Conservation (phyloP, 1,284 basidiomycete species). For the Taiwanofungus camphoratus region DNA sequence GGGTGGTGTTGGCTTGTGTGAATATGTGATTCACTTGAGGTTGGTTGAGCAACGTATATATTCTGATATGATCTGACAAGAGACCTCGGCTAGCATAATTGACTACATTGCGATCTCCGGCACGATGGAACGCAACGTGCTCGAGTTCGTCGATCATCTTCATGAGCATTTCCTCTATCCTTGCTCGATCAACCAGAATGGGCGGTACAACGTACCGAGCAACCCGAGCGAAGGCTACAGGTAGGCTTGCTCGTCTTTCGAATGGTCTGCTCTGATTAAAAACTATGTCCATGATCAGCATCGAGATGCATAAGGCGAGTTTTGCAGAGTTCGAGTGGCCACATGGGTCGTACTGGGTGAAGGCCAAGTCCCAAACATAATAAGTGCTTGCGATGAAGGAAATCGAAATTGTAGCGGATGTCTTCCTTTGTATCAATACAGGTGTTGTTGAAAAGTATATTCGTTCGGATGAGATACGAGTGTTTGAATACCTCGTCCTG, state of each 20-base stretch:
- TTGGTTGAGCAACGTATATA: constrained; percentile 20
- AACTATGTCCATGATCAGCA: constrained; percentile 35
- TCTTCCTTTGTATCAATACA: too few relatives aligned
- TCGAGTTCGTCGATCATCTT: constrained; percentile 85
- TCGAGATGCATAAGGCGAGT: constrained; percentile 70
- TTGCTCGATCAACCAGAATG: constrained; percentile 81
- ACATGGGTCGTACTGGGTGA: constrained; percentile 65
- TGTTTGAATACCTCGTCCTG: too few relatives aligned
- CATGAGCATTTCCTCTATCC: constrained; percentile 92
- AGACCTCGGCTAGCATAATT: constrained; percentile 51
- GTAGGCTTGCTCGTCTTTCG: constrained; percentile 29
- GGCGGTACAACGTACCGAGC: constrained; percentile 79
- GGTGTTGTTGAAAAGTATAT: too few relatives aligned
- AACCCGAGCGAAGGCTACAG: constrained; percentile 70
- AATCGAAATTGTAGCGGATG: too few relatives aligned
- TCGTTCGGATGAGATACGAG: too few relatives aligned
- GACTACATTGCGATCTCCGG: constrained; percentile 92
- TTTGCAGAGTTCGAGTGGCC: constrained; percentile 76
- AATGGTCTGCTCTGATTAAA: neutral
- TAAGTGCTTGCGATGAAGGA: neutral
- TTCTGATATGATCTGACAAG: neutral
- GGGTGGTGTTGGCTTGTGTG: constrained; percentile 92
- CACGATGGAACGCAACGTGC: constrained; percentile 88
- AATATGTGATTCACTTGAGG: constrained; percentile 87
- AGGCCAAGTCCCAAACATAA: constrained; percentile 1